These are phyloP conservation scores for Starmerella geochares DNA, from an alignment of 805 yeast genomes.

Conservation along the genomic window DNA sequence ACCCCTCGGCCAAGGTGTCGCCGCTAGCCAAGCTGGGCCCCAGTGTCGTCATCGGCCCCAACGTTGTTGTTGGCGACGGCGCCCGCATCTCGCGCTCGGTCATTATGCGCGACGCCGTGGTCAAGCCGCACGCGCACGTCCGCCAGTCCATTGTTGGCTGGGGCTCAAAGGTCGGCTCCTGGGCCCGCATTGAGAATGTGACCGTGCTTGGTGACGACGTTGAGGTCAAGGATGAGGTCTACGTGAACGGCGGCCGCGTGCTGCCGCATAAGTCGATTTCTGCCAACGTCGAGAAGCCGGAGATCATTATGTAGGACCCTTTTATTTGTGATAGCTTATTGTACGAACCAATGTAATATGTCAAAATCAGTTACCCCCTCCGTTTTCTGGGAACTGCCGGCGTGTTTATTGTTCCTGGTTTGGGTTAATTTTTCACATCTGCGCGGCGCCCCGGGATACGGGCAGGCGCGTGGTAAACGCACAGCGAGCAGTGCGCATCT, in stretches of 20 bases:
- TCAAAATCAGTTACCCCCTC: too few relatives aligned
- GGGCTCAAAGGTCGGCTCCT: slow-evolving; percentile 95
- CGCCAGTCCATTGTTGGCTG: slow-evolving; percentile 97
- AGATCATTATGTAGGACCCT: slow-evolving; percentile 73
- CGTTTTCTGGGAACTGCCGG: too few relatives aligned
- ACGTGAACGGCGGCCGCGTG: slow-evolving; percentile 98
- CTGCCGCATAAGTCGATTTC: slow-evolving; percentile 97
- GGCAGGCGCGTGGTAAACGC: too few relatives aligned
- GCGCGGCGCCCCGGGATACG: too few relatives aligned
- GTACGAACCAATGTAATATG: neutral
- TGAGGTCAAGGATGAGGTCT: slow-evolving; percentile 93
- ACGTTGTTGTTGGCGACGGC: slow-evolving; percentile 92
- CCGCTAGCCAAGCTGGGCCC: slow-evolving; percentile 95
- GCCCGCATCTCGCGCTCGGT: slow-evolving; percentile 96
- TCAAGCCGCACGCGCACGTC: slow-evolving; percentile 96
- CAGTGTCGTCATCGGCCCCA: slow-evolving; percentile 94
- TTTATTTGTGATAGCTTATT: neutral
- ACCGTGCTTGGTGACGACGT: slow-evolving; percentile 99
- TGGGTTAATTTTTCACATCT: too few relatives aligned
- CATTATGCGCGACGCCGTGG: slow-evolving; percentile 76
- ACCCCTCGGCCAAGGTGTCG: slow-evolving; percentile 89
- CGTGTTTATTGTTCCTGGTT: too few relatives aligned
- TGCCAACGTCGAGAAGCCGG: slow-evolving; percentile 91
- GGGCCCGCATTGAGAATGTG: slow-evolving; percentile 98
- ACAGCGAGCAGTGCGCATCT: too few relatives aligned